Base-by-base conservation (phyloP, 1,284 basidiomycete species). In the Microstroma glucosiphilum region DNA sequence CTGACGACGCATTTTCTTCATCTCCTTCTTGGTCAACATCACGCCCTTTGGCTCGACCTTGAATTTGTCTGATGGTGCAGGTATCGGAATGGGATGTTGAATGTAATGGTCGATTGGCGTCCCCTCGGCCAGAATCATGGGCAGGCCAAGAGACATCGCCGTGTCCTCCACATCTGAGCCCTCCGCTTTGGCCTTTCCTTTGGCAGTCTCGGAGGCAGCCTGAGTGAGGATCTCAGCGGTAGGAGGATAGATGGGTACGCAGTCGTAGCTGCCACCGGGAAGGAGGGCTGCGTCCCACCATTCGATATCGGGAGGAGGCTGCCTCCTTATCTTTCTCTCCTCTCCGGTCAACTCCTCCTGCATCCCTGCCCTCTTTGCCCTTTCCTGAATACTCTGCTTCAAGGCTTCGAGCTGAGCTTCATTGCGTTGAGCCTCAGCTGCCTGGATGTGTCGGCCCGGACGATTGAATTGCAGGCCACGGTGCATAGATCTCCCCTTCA, bases 261-360 rank as follows among this genome's bases (percentile, higher is more conserved):
- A 90, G 60, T 87, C 85, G 79, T 97, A 97, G 0, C 82, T 84
- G 78, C 87, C 86, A 70, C 83, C 86, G 0, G 90, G 88, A 11
- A 98, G 81, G n/a, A 96, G 82, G 0, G 89, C 86, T 40, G 85
- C 86, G 80, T 98, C 96, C 94, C 96, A 99, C 94, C 94, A 98
- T 80, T 98, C 94, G 8, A 89, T 85, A 6, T 87, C 87, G 0
- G 94, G 96, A 4, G 94, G 94, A 0, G 88, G 84, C 62, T 87
- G 85, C 53, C 92, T 84, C 87, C 92, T 87, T 69, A 93, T 26
- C 6, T 40, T 41, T 19, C 60, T 90, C 81, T 96, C 93, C 42
- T 94, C 81, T 0, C 85, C 89, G 67, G 92, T 90, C 75, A 96
- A 89, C 79, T 96, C 94, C 42, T 87, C 86, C 77, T 94, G 91